A percentile compares a stretch with the other conserved stretches of the same genome.
phyloP scores from a whole-genome alignment of 345 rosid genomes.

The Kernera saxatilis region DNA sequence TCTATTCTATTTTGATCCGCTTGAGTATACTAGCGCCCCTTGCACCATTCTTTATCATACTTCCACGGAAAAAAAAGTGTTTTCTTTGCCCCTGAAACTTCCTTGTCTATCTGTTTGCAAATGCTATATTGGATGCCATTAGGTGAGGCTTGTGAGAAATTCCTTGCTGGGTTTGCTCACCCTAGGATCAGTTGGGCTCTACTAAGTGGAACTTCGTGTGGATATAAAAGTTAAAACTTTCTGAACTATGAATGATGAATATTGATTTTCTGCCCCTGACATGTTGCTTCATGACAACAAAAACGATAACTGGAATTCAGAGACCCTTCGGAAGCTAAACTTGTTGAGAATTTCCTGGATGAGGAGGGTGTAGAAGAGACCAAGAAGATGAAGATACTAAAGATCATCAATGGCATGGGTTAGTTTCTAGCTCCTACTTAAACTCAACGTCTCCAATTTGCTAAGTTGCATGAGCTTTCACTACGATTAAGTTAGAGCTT shows the following conservation, averaged over 20 bases:
- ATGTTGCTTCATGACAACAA: not conserved
- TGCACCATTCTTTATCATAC: not conserved
- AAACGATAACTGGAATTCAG: slow-evolving; percentile 28
- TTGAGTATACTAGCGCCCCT: not conserved
- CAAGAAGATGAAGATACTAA: slow-evolving; percentile 58
- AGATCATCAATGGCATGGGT: slow-evolving; percentile 74
- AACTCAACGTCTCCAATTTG: not conserved
- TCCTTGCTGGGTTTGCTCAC: not conserved
- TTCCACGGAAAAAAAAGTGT: not conserved
- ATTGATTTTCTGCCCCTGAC: not conserved
- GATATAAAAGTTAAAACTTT: not conserved
- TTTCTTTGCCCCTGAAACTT: not conserved
- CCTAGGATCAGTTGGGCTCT: not conserved
- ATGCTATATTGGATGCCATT: not conserved
- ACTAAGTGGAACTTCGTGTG: not conserved
- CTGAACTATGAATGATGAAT: not conserved
- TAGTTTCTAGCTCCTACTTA: slow-evolving; percentile 18
- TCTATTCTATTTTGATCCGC: not conserved
- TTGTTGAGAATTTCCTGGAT: slow-evolving; percentile 72
- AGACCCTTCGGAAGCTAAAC: slow-evolving; percentile 59
- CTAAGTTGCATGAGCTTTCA: not conserved
- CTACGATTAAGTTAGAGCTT: not conserved
- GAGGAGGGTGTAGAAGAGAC: slow-evolving; percentile 55
- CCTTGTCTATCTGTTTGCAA: not conserved
- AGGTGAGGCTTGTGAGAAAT: not conserved